Evolutionary conservation across 2,329 filamentous ascomycete species (phyloP).

Genomic region (Madurella fahalii): DNA sequence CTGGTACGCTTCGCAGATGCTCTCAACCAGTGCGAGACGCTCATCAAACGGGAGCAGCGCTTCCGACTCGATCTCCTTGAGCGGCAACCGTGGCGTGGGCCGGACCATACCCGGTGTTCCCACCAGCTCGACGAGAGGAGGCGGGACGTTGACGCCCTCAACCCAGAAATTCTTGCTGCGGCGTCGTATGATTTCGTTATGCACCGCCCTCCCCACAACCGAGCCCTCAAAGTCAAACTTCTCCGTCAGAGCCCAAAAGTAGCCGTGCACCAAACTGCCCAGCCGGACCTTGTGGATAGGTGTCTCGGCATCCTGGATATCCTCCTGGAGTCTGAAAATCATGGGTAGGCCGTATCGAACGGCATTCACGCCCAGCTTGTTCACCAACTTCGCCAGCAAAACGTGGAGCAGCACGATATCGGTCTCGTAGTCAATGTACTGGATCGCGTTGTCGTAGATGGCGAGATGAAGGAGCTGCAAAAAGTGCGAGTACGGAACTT

Average conservation of each 20-base stretch:
- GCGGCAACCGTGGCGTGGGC: constrained; percentile 43
- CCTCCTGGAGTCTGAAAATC: constrained; percentile 83
- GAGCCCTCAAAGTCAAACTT: constrained; percentile 73
- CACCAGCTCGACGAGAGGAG: constrained; percentile 60
- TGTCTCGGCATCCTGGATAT: constrained; percentile 63
- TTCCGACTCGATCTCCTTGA: constrained; percentile 56
- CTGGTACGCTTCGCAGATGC: constrained; percentile 68
- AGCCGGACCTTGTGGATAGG: constrained; percentile 71
- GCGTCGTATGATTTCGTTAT: constrained; percentile 71
- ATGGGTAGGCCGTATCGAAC: constrained; percentile 76
- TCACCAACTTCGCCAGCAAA: constrained; percentile 68
- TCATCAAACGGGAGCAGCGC: constrained; percentile 73
- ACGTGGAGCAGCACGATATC: constrained; percentile 76
- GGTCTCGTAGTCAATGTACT: constrained; percentile 65
- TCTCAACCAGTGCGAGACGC: constrained; percentile 65
- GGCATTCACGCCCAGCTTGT: constrained; percentile 78
- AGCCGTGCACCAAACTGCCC: constrained; percentile 82
- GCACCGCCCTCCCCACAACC: constrained; percentile 64
- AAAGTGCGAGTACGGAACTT: constrained; percentile 62
- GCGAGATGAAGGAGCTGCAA: constrained; percentile 78
- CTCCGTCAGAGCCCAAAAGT: constrained; percentile 76
- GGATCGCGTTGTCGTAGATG: constrained; percentile 82
- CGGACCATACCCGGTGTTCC: constrained; percentile 46
- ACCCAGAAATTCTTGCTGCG: constrained; percentile 76
- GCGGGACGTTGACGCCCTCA: constrained; percentile 66